These are phyloP conservation scores for Penicillium sp. DNA, from an alignment of 2,329 filamentous ascomycete species.

Conservation along the genomic window DNA sequence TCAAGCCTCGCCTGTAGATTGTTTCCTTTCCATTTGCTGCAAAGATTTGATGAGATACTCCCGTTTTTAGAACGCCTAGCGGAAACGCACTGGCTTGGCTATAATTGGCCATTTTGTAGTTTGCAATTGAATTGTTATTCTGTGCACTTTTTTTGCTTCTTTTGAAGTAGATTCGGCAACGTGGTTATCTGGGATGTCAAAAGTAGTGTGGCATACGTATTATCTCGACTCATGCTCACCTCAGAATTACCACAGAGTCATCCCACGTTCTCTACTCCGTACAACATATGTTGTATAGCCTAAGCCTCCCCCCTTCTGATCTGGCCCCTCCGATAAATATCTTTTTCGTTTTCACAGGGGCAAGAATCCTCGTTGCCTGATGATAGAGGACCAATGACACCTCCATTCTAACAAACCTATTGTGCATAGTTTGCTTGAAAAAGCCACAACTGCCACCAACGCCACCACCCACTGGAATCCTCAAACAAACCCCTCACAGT, in stretches of 20 bases:
- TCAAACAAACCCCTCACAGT: too few relatives aligned
- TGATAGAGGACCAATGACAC: too few relatives aligned
- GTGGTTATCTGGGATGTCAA: too few relatives aligned
- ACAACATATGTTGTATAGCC: too few relatives aligned
- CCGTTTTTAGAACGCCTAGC: slow-evolving; percentile 9
- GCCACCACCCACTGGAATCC: background rate
- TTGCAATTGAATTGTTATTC: slow-evolving; percentile 8
- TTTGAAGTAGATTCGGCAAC: background rate
- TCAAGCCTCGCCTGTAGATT: slow-evolving; percentile 47
- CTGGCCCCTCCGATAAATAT: too few relatives aligned
- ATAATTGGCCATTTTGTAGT: slow-evolving; percentile 18
- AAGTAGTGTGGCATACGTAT: too few relatives aligned
- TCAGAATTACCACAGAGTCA: too few relatives aligned
- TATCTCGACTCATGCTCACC: too few relatives aligned
- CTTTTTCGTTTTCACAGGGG: background rate
- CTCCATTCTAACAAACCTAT: background rate
- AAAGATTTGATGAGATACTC: slow-evolving; percentile 17
- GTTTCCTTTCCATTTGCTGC: slow-evolving; percentile 9
- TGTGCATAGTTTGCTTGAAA: too few relatives aligned
- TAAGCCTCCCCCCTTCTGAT: too few relatives aligned
- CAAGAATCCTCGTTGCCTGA: background rate
- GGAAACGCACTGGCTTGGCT: slow-evolving; percentile 8
- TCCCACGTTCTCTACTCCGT: too few relatives aligned
- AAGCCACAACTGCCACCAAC: too few relatives aligned
- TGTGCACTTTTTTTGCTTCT: background rate